Conservation (phyloP, 768 basidiomycete species). For the Russula virescens region DNA sequence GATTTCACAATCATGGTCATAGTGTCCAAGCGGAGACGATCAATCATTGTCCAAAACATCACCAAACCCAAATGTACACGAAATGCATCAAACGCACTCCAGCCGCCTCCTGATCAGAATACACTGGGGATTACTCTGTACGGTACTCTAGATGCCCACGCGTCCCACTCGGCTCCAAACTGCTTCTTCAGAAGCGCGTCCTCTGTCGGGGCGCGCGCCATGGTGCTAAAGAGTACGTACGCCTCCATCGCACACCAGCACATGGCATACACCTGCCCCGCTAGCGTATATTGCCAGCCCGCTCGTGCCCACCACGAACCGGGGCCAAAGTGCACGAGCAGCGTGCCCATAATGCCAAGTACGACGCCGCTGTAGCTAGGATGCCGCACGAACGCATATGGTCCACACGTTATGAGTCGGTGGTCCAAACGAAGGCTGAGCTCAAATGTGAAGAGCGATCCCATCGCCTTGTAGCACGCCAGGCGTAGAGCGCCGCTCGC, state of each 20-base stretch:
- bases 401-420: conserved; percentile 25
- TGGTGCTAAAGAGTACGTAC: conserved; percentile 18
- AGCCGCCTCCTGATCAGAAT: conserved; percentile 5
- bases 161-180: conserved; percentile 22
- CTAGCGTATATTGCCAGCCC: conserved; percentile 8
- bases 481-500: conserved; percentile 16
- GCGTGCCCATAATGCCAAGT: conserved; percentile 20
- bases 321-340: conserved; percentile 22
- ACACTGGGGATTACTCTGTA: conserved; percentile 22
- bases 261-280: conserved; percentile 12
- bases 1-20: background rate
- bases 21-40: background rate
- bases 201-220: conserved; percentile 14
- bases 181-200: conserved; percentile 18
- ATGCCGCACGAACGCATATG: conserved; percentile 26
- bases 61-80: background rate
- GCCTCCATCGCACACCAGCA: conserved; percentile 17
- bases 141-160: conserved; percentile 19
- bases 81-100: background rate
- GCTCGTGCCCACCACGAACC: conserved; percentile 20
- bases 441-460: conserved; percentile 24
- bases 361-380: conserved; percentile 25
- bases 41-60: background rate
- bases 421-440: conserved; percentile 22
- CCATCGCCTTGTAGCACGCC: conserved; percentile 20